These are phyloP conservation scores for Dendrobium chrysotoxum DNA, from an alignment of 106 monocot species.

Conservation along the genomic window DNA sequence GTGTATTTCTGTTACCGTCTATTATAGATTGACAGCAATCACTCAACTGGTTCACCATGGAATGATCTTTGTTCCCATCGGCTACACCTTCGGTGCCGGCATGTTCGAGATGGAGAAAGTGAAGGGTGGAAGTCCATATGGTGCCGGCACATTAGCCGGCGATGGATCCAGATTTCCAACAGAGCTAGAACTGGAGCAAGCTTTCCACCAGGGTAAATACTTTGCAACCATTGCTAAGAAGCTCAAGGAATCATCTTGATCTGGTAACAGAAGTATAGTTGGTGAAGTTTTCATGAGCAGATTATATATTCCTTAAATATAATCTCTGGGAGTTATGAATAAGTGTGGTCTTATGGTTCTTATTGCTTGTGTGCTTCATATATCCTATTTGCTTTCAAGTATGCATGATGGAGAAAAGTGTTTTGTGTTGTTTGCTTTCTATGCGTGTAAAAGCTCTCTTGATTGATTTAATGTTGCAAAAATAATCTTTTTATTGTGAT, in stretches of 20 bases:
- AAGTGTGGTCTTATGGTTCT: neutral
- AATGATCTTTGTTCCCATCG: constrained; percentile 67
- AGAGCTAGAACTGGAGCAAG: constrained; percentile 57
- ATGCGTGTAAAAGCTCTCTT: neutral
- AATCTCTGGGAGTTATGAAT: neutral
- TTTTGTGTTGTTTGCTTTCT: neutral
- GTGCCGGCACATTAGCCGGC: constrained; percentile 64
- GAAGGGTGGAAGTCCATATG: constrained; percentile 69
- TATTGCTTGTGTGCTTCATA: neutral
- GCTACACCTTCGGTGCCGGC: constrained; percentile 65
- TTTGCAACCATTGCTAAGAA: constrained; percentile 59
- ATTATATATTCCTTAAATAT: neutral
- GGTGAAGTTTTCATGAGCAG: no score
- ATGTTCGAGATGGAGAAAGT: constrained; percentile 64
- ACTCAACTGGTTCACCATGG: constrained; percentile 65
- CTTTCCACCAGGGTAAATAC: constrained; percentile 71
- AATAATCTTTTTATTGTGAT: neutral
- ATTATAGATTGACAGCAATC: constrained; percentile 55
- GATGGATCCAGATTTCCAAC: constrained; percentile 53
- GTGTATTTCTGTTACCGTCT: neutral
- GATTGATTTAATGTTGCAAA: neutral
- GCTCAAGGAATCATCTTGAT: constrained; percentile 42
- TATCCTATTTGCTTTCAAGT: neutral
- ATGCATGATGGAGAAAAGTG: neutral
- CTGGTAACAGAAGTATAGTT: neutral